phyloP scores from a whole-genome alignment of 1,284 basidiomycete species.

The Moesziomyces parantarcticus region DNA sequence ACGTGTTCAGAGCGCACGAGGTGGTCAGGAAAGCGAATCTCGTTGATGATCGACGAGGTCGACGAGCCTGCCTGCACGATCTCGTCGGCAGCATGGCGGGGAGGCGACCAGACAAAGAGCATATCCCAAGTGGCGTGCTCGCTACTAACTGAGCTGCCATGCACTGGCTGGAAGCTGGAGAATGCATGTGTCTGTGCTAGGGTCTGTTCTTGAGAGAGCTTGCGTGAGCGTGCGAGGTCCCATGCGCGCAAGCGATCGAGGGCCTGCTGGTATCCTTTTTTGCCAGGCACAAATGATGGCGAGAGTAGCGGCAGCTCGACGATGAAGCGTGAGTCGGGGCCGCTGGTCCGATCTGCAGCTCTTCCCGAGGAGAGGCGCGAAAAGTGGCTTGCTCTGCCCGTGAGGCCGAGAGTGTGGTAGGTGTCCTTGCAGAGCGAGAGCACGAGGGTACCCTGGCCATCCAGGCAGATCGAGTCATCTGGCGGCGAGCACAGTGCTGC shows the following conservation, averaged over 20 bases:
- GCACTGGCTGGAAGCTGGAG: conserved; percentile 13
- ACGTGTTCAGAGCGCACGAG: conserved; percentile 23
- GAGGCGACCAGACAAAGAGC: conserved; percentile 46
- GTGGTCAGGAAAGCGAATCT: conserved; percentile 38
- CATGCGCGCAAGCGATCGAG: conserved; percentile 46
- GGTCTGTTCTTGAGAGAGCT: conserved; percentile 8
- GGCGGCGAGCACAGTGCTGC: conserved; percentile 25
- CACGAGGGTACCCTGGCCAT: conserved; percentile 61
- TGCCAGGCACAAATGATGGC: conserved; percentile 61
- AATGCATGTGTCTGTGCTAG: conserved; percentile 26
- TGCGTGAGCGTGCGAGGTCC: conserved; percentile 43
- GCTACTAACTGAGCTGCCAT: conserved; percentile 4
- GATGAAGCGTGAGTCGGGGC: conserved; percentile 54
- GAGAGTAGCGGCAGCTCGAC: conserved; percentile 56
- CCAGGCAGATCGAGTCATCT: conserved; percentile 59
- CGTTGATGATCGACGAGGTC: background rate
- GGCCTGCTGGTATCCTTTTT: conserved; percentile 60
- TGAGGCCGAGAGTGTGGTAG: conserved; percentile 63
- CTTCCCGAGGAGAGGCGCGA: conserved; percentile 56
- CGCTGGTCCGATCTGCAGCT: conserved; percentile 59
- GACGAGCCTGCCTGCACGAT: conserved; percentile 3
- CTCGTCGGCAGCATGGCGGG: conserved; percentile 1
- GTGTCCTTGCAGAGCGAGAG: conserved; percentile 64
- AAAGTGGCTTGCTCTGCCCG: conserved; percentile 59
- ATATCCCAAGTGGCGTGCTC: conserved; percentile 48